Base-by-base conservation (phyloP, 495 filamentous ascomycete genomes). In the Podospora sp. region DNA sequence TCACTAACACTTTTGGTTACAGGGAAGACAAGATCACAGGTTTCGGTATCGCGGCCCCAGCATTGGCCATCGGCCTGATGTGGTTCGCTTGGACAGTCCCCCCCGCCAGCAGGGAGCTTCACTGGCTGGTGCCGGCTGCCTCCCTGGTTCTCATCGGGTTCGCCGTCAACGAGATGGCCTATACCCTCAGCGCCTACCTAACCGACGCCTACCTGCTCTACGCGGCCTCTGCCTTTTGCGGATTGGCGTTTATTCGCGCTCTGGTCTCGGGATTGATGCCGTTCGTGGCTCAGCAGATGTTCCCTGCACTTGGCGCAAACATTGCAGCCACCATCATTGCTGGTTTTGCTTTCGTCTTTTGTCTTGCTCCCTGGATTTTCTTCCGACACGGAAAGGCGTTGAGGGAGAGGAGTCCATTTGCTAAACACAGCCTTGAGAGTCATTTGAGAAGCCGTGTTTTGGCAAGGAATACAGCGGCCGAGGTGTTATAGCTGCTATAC, bases 11-110 rank as follows among this genome's bases (percentile, higher is more conserved):
- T n/a, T n/a, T n/a, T n/a, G n/a, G n/a, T n/a, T 68, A 68, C 18
- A 82, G 83, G 0, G 83, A 86, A 74, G 75, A 86, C 71, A 86
- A 87, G 62, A 76, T 86, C 5, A 53, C 70, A 1, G 85, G 83
- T 2, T 78, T 85, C 18, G 75, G 67, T 9, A 69, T 85, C 35
- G 84, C 80, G 1, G 80, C 81, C 0, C 85, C 85, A 1, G 70
- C 70, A 82, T 0, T 87, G 83, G 84, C 57, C n/a, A 21, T 62
- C 26, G 65, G 65, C 26, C 51, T 62, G 1, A 16, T 35, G 6
- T 82, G 80, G 80, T 85, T 86, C 62, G 81, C 75, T n/a, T 82
- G 79, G 79, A 84, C 82, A 1, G 77, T 85, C 8, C 85, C 85
- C 1, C 82, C 83, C 0, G 22, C 52, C 21, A 63, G 72, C 5